Percentiles rank a stretch among this genome's conserved stretches.
Conservation (phyloP, 2,329 filamentous ascomycete species). For the Sporothrix luriei region DNA sequence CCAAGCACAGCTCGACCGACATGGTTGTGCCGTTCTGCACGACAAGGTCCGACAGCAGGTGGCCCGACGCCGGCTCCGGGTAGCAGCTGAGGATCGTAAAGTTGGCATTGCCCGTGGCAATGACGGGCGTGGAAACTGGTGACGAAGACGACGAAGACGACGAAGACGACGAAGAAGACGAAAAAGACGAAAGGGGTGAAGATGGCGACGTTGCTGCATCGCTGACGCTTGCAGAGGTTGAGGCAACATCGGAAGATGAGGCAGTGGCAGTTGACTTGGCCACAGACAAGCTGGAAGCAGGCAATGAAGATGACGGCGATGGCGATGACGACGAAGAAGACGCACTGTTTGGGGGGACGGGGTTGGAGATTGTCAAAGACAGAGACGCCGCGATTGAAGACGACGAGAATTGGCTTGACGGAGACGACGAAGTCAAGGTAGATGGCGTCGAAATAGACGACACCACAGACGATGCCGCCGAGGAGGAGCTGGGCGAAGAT, state of each 20-base stretch:
- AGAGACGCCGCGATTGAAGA: too few species aligned
- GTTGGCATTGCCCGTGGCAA: conserved; percentile 33
- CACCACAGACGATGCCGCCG: neutral
- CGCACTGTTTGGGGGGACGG: too few species aligned
- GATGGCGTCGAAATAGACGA: neutral
- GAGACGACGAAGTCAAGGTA: neutral
- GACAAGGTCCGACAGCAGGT: conserved; percentile 31
- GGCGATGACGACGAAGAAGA: neutral
- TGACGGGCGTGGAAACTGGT: neutral
- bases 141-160: neutral
- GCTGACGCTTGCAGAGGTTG: neutral
- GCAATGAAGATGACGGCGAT: neutral
- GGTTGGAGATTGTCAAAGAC: too few species aligned
- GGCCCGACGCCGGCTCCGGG: conserved; percentile 35
- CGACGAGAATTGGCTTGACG: too few species aligned
- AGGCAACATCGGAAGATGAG: neutral
- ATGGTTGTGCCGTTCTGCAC: conserved; percentile 36
- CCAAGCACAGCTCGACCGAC: conserved; percentile 42
- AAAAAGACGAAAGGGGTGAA: neutral
- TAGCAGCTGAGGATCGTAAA: conserved; percentile 37
- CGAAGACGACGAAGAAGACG: neutral
- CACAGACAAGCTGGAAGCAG: neutral
- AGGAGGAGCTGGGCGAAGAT: neutral
- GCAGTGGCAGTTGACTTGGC: neutral
- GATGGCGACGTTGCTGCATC: neutral